These are phyloP conservation scores for Acmispon strigosus DNA, from an alignment of 306 rosid genomes.

Conservation along the genomic window DNA sequence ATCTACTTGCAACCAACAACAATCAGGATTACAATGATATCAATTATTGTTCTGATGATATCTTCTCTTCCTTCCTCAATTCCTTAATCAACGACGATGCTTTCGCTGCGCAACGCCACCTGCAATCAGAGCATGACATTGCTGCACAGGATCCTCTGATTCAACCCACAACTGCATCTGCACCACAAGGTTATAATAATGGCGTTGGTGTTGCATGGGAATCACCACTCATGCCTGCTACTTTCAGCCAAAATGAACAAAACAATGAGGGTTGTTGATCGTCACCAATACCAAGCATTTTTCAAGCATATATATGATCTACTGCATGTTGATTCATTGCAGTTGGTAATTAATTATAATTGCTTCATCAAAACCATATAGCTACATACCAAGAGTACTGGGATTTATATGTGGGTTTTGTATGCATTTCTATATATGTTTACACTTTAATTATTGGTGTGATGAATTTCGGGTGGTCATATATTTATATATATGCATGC, in stretches of 20 bases:
- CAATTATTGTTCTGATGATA: slow-evolving; percentile 47
- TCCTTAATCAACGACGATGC: slow-evolving; percentile 73
- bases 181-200: not conserved
- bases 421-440: not conserved
- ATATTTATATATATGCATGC: not conserved
- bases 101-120: slow-evolving; percentile 28
- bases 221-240: slow-evolving; percentile 30
- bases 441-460: not conserved
- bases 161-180: not conserved
- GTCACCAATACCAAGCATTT: not conserved
- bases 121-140: slow-evolving; percentile 21
- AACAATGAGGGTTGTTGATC: slow-evolving; percentile 3
- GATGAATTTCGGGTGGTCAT: too few species aligned
- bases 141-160: slow-evolving; percentile 17
- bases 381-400: not conserved
- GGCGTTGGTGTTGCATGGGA: slow-evolving; percentile 30
- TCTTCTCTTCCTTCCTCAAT: slow-evolving; percentile 66
- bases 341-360: not conserved
- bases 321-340: not conserved
- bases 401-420: not conserved
- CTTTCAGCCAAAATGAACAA: slow-evolving; percentile 28
- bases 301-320: not conserved
- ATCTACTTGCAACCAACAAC: not conserved
- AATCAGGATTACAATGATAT: slow-evolving; percentile 22
- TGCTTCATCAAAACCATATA: not conserved